These are phyloP conservation scores for Penicillium ochrochloron DNA, from an alignment of 495 filamentous ascomycete genomes.

Conservation along the genomic window DNA sequence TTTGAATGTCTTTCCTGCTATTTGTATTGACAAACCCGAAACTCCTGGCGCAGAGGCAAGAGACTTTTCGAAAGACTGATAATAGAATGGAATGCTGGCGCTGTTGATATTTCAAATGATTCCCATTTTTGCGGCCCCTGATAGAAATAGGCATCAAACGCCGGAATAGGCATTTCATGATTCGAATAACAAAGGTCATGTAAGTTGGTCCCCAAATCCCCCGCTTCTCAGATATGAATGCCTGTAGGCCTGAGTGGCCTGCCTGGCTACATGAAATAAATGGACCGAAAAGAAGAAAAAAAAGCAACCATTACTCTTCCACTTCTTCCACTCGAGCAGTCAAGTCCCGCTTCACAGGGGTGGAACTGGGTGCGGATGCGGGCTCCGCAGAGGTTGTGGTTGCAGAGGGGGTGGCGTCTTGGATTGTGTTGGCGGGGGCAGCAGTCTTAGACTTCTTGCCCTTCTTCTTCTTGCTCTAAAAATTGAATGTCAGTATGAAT, in stretches of 20 bases:
- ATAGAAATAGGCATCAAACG: not conserved
- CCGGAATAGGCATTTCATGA: conserved; percentile 2
- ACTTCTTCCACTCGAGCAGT: conserved; percentile 69
- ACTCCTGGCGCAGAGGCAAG: not conserved
- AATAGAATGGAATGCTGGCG: not conserved
- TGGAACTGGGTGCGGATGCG: conserved; percentile 47
- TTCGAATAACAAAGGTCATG: not conserved
- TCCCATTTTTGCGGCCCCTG: not conserved
- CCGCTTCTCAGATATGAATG: not conserved
- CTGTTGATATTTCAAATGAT: not conserved
- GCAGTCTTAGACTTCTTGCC: conserved; percentile 64
- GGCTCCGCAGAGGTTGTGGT: conserved; percentile 63
- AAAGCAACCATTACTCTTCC: conserved; percentile 56
- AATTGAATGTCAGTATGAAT: conserved; percentile 20
- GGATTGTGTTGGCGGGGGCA: conserved; percentile 8
- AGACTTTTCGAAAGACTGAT: not conserved
- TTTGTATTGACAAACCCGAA: not conserved
- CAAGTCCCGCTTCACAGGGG: conserved; percentile 54
- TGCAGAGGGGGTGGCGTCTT: conserved; percentile 57
- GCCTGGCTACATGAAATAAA: not conserved
- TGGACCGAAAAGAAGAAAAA: conserved; percentile 6
- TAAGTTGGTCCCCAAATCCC: not conserved
- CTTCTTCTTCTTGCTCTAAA: conserved; percentile 56
- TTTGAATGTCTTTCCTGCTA: not conserved
- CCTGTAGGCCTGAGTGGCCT: not conserved